phyloP scores from a whole-genome alignment of 176 grass and related monocot genomes.

The Olyra latifolia region DNA sequence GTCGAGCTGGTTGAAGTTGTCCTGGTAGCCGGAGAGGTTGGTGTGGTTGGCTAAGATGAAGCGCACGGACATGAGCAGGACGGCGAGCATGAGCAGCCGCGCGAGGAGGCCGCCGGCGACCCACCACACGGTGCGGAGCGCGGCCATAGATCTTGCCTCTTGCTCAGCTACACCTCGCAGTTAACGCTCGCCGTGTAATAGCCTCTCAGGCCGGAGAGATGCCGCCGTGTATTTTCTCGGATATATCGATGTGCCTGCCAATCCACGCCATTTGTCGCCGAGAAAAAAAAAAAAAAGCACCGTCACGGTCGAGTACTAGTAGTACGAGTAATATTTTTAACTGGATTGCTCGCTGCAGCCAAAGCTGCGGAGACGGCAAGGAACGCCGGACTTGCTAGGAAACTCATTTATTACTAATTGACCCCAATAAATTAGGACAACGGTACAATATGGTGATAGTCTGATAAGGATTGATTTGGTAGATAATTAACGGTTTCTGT shows the following conservation, averaged over 20 bases:
- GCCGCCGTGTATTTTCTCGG: no score
- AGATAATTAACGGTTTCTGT: no score
- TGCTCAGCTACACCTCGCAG: no score
- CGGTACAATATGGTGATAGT: no score
- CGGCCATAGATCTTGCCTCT: background rate
- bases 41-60: background rate
- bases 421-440: no score
- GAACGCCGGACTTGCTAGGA: background rate
- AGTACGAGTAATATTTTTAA: no score
- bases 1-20: background rate
- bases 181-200: no score
- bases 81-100: constrained; percentile 18
- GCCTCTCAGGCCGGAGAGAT: no score
- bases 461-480: no score
- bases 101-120: background rate
- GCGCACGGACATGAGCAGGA: constrained; percentile 1
- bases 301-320: no score
- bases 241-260: background rate
- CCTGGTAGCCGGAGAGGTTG: rapidly evolving
- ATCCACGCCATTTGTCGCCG: constrained; percentile 20
- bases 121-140: constrained; percentile 9
- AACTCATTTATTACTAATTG: no score
- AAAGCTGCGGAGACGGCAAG: background rate
- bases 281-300: no score
- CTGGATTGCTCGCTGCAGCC: background rate